phyloP scores from a whole-genome alignment of 2,329 filamentous ascomycete species.

The Madurella fahalii region DNA sequence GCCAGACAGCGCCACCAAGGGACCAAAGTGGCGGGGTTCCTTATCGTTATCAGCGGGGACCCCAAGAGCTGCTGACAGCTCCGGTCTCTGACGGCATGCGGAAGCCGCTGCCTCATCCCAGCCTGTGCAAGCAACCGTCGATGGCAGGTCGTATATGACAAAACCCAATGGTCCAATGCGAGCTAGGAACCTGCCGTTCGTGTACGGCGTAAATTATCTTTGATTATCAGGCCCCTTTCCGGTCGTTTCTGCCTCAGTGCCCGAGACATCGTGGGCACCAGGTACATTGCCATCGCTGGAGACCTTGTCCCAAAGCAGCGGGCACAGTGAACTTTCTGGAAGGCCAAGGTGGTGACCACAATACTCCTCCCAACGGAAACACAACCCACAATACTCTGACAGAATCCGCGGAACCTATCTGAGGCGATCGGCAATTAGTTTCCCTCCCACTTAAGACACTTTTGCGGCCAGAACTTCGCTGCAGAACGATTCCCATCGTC shows the following conservation, averaged over 20 bases:
- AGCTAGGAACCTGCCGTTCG: no score
- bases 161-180: no score
- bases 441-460: no score
- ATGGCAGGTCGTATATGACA: no score
- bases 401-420: not conserved
- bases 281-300: no score
- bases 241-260: not conserved
- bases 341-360: not conserved
- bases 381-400: not conserved
- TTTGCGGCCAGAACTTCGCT: no score
- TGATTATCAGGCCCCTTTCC: not conserved
- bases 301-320: not conserved
- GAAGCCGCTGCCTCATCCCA: no score
- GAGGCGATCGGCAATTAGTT: not conserved
- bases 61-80: not conserved
- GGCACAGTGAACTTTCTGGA: not conserved
- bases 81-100: no score
- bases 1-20: not conserved
- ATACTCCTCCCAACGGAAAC: not conserved
- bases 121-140: no score
- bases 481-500: no score
- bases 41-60: slow-evolving; percentile 11
- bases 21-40: slow-evolving; percentile 4
- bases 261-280: no score
- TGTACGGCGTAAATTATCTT: no score